These are phyloP conservation scores for Platanthera guangdongensis DNA, from an alignment of 106 monocot species.

Conservation along the genomic window DNA sequence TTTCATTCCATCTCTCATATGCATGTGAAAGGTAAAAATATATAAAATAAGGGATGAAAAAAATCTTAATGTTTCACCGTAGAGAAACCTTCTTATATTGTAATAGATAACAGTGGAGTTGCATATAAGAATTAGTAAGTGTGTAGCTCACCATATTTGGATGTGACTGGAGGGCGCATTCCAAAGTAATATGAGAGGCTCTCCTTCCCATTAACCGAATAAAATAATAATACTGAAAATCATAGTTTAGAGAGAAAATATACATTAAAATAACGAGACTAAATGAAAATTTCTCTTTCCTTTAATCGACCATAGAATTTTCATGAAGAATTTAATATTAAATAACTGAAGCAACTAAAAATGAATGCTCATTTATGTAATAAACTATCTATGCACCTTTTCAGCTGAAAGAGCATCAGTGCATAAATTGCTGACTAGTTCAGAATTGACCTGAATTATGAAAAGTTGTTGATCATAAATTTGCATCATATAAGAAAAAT, in stretches of 20 bases:
- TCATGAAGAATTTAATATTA: not conserved
- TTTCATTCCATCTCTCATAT: no score
- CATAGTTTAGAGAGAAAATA: not conserved
- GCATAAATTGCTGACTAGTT: constrained; percentile 40
- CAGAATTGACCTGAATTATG: constrained; percentile 26
- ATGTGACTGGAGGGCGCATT: constrained; percentile 78
- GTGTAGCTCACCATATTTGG: constrained; percentile 48
- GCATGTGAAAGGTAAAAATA: no score
- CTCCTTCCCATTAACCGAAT: constrained; percentile 74
- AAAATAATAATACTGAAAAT: constrained; percentile 79
- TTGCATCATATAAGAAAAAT: no score
- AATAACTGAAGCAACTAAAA: not conserved
- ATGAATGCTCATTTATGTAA: not conserved
- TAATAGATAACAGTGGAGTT: no score
- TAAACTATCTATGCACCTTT: constrained; percentile 16
- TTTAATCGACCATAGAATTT: not conserved
- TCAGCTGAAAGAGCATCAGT: constrained; percentile 35
- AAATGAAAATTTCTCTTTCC: no score
- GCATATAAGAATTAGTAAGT: not conserved
- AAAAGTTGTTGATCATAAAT: no score
- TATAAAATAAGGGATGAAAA: not conserved
- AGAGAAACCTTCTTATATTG: no score
- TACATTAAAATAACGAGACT: not conserved
- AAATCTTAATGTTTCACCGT: not conserved
- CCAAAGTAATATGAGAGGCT: constrained; percentile 77